Percentiles rank a stretch among this genome's conserved stretches.
phyloP scores from a whole-genome alignment of 345 rosid genomes.

The Pseudoturritis turrita region DNA sequence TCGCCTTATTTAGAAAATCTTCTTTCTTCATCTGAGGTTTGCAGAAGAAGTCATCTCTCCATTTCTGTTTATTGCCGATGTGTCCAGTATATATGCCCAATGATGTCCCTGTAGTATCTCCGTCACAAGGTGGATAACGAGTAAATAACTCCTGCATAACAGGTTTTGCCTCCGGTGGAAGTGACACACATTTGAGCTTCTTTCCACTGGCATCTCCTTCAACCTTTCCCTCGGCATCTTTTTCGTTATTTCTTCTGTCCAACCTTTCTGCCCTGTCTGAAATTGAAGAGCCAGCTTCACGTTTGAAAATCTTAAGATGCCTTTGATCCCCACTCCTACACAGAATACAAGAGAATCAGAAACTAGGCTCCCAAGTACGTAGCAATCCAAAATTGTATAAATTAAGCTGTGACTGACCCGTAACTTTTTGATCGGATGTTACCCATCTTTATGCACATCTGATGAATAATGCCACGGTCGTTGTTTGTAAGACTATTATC shows the following conservation, averaged over 20 bases:
- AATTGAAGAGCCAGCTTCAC: neutral
- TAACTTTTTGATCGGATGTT: constrained; percentile 67
- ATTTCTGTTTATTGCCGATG: constrained; percentile 16
- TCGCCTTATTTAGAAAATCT: constrained; percentile 46
- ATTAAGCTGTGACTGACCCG: constrained; percentile 56
- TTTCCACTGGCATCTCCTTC: neutral
- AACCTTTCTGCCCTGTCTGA: neutral
- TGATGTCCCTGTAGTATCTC: constrained; percentile 35
- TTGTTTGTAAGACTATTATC: constrained; percentile 40
- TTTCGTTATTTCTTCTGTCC: neutral
- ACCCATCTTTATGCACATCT: constrained; percentile 59
- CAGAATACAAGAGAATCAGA: constrained; percentile 21
- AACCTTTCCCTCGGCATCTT: neutral
- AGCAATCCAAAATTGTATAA: neutral
- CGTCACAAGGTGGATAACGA: constrained; percentile 69
- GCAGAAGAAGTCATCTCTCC: constrained; percentile 58
- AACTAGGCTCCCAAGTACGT: neutral
- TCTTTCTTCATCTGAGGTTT: constrained; percentile 49
- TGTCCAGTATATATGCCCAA: constrained; percentile 32
- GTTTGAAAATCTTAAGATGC: constrained; percentile 49
- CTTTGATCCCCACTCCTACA: constrained; percentile 56
- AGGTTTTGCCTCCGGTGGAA: constrained; percentile 54
- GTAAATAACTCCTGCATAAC: constrained; percentile 67
- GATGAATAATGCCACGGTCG: constrained; percentile 73
- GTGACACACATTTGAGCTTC: constrained; percentile 35